Evolutionary conservation across 441 rosid species (phyloP), one percentile per base, ranked within the genome.

Genomic region (Raphanus hybrid): DNA sequence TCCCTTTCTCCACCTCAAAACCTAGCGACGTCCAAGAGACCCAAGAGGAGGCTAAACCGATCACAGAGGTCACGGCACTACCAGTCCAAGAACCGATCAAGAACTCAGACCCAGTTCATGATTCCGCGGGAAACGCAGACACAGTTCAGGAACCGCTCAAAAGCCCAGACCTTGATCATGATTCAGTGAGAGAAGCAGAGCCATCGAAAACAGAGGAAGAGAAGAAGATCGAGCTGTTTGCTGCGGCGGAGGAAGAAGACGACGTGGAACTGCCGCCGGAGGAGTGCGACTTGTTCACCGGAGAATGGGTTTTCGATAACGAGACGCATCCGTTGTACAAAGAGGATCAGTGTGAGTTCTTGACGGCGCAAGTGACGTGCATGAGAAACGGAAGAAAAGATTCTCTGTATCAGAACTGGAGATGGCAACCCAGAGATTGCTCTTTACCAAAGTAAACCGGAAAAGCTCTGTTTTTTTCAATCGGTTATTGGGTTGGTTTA

Each of bases 1-100:
- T 91, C 45, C 94, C 99, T 12, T 90, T 92, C 78, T 91, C 98
- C 0, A 76, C 8, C 48, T 85, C 90, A 0, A 87, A 65, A 52
- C 73, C 80, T 18, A 32, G 20, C 65, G 83, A 89, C 61, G 60
- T 82, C 48, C 86, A 78, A 54, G 86, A 86, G 43, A 43, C 18
- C 35, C 70, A 66, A 1, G 70, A 67, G 0, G 81, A 82, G 5
- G 39, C 66, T 23, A 39, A 79, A 6, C 81, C 71, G 8, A 58
- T 76, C 62, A 74, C 35, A 48, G 79, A 69, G 82, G 15, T 12
- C 1, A 50, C 70, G 0, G 0, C 59, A 16, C 57, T 76, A 3
- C 76, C 73, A 18, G 78, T 82, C 78, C 86, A 82, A 78, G 89
- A 84, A 72, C 12, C 80, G 6, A 16, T 62, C 75, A 59, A 72